A percentile compares a stretch with the other conserved stretches of the same genome.
phyloP scores from a whole-genome alignment of 768 basidiomycete species.

The Termitomyces sp. region DNA sequence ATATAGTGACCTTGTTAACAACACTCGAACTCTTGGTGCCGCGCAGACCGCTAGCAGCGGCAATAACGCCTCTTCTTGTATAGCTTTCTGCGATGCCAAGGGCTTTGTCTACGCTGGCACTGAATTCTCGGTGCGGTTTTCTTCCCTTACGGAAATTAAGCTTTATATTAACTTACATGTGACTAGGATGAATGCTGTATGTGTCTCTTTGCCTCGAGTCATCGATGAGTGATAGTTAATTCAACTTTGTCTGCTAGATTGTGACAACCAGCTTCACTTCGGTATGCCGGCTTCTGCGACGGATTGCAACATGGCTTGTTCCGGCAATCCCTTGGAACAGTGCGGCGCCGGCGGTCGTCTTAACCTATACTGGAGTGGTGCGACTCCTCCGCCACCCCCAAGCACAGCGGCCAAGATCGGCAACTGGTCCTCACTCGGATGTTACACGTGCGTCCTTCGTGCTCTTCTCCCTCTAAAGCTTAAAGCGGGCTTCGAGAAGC shows the following conservation, averaged over 20 bases:
- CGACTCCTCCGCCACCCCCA: slow-evolving; percentile 50
- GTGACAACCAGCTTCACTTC: slow-evolving; percentile 50
- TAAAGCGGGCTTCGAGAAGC: slow-evolving; percentile 24
- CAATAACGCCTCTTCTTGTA: slow-evolving; percentile 60
- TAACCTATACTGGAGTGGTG: slow-evolving; percentile 62
- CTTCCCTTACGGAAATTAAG: background rate
- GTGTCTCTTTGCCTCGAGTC: slow-evolving; percentile 9
- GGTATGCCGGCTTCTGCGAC: slow-evolving; percentile 38
- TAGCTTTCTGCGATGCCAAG: slow-evolving; percentile 40
- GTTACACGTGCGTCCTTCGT: slow-evolving; percentile 49
- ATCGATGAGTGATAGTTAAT: background rate
- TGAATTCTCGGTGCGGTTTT: slow-evolving; percentile 41
- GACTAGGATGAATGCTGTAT: slow-evolving; percentile 49
- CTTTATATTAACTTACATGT: background rate
- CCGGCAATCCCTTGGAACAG: slow-evolving; percentile 48
- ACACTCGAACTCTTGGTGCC: slow-evolving; percentile 52
- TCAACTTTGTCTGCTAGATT: slow-evolving; percentile 38
- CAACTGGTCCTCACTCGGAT: slow-evolving; percentile 68
- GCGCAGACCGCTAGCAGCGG: slow-evolving; percentile 37
- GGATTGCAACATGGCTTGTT: slow-evolving; percentile 60
- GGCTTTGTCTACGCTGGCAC: slow-evolving; percentile 62
- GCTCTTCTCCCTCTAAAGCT: slow-evolving; percentile 6
- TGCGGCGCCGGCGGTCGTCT: slow-evolving; percentile 60
- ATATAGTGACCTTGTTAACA: slow-evolving; percentile 45
- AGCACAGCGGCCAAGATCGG: slow-evolving; percentile 49